Conservation (phyloP, 1,139 yeast genomes). For the Ogataea hybrid region DNA sequence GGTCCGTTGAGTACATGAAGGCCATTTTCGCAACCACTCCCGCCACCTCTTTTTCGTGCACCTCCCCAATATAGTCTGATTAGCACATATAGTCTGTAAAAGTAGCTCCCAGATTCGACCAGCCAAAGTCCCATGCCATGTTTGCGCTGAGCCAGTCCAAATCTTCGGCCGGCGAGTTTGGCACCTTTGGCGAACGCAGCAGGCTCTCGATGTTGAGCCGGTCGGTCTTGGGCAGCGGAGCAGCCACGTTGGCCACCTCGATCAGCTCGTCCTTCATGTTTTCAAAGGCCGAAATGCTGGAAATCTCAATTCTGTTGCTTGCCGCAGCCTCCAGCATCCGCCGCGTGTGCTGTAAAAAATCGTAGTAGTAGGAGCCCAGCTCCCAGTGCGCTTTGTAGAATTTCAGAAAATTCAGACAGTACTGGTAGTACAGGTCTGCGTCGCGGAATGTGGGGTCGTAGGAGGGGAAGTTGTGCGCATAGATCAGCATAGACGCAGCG, state of each 20-base stretch:
- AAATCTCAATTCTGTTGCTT: conserved; percentile 6
- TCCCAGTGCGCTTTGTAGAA: too few relatives aligned
- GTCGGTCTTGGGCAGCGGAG: conserved; percentile 15
- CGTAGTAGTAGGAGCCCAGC: too few relatives aligned
- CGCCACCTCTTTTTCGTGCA: conserved; percentile 30
- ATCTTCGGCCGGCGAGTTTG: conserved; percentile 6
- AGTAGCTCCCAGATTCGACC: conserved; percentile 7
- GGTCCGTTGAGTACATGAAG: conserved; percentile 32
- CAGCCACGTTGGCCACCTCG: conserved; percentile 22
- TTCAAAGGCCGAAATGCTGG: conserved; percentile 17
- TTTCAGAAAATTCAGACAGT: conserved; percentile 9
- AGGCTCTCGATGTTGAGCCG: conserved; percentile 10
- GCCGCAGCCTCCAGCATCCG: conserved; percentile 18
- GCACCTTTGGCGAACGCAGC: conserved; percentile 3
- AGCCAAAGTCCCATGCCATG: conserved; percentile 15
- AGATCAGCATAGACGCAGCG: conserved; percentile 18
- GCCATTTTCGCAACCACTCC: conserved; percentile 25
- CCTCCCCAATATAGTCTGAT: conserved; percentile 23
- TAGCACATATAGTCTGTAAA: neutral
- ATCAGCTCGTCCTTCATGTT: conserved; percentile 20
- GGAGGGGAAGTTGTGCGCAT: conserved; percentile 13
- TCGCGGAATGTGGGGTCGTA: conserved; percentile 13
- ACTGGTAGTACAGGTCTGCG: conserved; percentile 11
- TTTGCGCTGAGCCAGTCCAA: conserved; percentile 7
- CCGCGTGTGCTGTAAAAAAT: too few relatives aligned